Percentiles rank a stretch among this genome's conserved stretches.
Evolutionary conservation across 345 rosid species (phyloP).

Genomic region (Acer negundo): DNA sequence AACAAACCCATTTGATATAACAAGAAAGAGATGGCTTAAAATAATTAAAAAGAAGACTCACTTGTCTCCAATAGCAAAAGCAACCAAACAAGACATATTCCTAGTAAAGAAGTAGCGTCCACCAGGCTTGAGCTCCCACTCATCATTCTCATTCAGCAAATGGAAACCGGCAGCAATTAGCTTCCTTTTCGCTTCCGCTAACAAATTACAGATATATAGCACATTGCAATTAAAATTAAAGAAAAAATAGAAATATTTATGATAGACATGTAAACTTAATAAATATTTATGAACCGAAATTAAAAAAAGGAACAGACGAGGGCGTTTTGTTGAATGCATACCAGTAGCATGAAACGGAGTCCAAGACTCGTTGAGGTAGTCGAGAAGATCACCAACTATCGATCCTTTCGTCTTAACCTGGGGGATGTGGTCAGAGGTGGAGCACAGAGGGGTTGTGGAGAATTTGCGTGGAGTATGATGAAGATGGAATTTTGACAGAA

Average conservation of each 20-base stretch:
- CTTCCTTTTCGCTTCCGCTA: constrained; percentile 87
- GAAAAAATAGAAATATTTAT: not conserved
- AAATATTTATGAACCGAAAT: no score
- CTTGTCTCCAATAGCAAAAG: constrained; percentile 92
- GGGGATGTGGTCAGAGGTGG: constrained; percentile 17
- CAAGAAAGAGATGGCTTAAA: no score
- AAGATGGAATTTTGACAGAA: constrained; percentile 26
- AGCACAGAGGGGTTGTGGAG: constrained; percentile 39
- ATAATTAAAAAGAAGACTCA: constrained; percentile 33
- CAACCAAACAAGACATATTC: constrained; percentile 92
- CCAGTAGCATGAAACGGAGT: constrained; percentile 95
- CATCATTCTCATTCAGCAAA: constrained; percentile 73
- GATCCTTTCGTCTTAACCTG: constrained; percentile 33
- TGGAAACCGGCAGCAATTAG: constrained; percentile 72
- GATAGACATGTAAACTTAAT: no score
- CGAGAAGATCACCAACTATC: constrained; percentile 63
- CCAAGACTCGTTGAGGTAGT: constrained; percentile 93
- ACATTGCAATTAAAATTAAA: not conserved
- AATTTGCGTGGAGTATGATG: constrained; percentile 17
- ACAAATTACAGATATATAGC: constrained; percentile 4
- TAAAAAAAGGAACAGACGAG: not conserved
- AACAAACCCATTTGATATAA: no score
- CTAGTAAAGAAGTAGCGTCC: constrained; percentile 92
- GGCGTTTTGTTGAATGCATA: constrained; percentile 7
- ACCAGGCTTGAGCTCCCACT: constrained; percentile 90